phyloP scores from a whole-genome alignment of 345 rosid genomes.

The Eucalyptus sideroxylon region DNA sequence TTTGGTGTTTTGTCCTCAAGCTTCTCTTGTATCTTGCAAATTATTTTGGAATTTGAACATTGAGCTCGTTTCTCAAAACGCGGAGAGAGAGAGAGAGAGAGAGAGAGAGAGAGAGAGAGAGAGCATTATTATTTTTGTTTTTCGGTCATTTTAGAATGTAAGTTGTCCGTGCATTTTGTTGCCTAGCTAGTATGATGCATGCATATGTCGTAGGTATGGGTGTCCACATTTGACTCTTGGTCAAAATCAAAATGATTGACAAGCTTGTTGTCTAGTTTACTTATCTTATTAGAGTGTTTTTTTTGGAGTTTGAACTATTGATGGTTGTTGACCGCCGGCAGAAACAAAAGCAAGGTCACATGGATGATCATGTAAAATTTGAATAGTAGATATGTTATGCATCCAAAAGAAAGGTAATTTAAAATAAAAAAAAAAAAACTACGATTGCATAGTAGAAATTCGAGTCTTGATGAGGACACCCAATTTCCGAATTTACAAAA shows the following conservation, averaged over 20 bases:
- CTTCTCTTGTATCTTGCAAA: not conserved
- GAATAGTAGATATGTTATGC: not conserved
- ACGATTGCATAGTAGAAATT: not conserved
- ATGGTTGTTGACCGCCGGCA: not conserved
- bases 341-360: not conserved
- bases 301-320: not conserved
- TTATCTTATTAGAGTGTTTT: not conserved
- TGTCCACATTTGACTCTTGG: not conserved
- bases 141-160: not conserved
- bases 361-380: not conserved
- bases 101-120: not conserved
- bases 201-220: not conserved
- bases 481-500: not conserved
- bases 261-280: not conserved
- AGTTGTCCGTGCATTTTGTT: not conserved
- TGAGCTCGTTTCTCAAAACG: not conserved
- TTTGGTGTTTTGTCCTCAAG: not conserved
- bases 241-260: not conserved
- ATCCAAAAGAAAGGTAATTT: not conserved
- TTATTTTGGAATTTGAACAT: not conserved
- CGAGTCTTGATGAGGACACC: not conserved
- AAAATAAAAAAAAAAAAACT: no score
- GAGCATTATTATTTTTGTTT: not conserved
- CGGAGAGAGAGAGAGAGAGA: not conserved
- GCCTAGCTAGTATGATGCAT: not conserved